Evolutionary conservation across 1,284 basidiomycete species (phyloP), one percentile per base, ranked within the genome.

Genomic region (Chiua sp.): DNA sequence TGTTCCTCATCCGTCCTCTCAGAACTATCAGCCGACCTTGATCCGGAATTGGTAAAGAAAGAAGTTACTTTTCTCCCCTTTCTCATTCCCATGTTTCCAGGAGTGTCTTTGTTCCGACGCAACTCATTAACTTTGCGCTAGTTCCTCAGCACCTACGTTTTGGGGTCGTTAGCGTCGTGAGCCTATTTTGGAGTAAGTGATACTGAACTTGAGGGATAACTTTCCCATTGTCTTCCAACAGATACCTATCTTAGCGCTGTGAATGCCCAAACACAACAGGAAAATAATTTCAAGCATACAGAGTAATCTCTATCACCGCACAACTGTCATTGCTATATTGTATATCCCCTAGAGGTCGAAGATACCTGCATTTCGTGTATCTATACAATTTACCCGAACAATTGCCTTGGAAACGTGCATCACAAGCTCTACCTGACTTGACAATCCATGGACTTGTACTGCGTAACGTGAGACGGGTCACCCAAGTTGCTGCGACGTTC

Each of bases 121-220:
- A 95, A 72, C 73, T 92, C 57, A 77, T 93, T 78, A 96, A 96
- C 78, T 95, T 95, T 69, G 79, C 87, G 16, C 28, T 95, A 53
- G 84, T 95, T 1, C 94, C 93, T 0, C 84, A 83, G 6, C 93
- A 94, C 68, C 79, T 94, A 57, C 86, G 93, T n/a, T 87, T 95
- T 61, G 80, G 90, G 11, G 80, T 90, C 23, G 84, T 94, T 32
- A 86, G 93, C 69, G 82, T 90, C 18, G 92, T 96, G 56, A 90
- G 88, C 60, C 80, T 96, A 56, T 92, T 93, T 77, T 95, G 93
- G 94, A 95, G 90, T 92, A 68, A 55, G 87, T 84, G n/a, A 3
- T 15, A 48, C 7, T 13, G 47, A 39, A 33, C 51, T 37, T 68
- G 53, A 72, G 61, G 61, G 63, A 66, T 3, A 66, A 55, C 22